Percentiles rank a stretch among this genome's conserved stretches.
phyloP scores from a whole-genome alignment of 1,139 yeast species.

The Scheffersomyces illinoinensis region DNA sequence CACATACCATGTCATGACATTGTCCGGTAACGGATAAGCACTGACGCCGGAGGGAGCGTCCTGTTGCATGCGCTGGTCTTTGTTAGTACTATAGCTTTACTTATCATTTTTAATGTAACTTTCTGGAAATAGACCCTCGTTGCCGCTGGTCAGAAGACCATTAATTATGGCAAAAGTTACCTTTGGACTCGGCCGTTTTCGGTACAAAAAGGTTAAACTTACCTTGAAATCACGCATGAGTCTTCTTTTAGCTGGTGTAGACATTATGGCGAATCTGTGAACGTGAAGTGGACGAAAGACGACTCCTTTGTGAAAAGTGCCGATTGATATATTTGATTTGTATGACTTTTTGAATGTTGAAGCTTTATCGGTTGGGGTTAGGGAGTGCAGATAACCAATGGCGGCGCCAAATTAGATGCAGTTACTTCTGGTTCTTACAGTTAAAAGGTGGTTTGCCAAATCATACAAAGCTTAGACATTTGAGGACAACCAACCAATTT shows the following conservation, averaged over 20 bases:
- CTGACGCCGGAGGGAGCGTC: conserved; percentile 98
- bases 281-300: not conserved
- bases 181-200: not conserved
- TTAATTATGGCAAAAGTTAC: not conserved
- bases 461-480: too few species aligned
- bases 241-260: conserved; percentile 97
- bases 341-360: too few species aligned
- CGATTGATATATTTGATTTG: too few species aligned
- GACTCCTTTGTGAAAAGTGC: not conserved
- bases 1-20: conserved; percentile 83
- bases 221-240: conserved; percentile 97
- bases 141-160: not conserved
- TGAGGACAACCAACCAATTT: too few species aligned
- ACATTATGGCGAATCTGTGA: conserved; percentile 49
- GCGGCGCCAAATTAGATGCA: not conserved
- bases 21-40: conserved; percentile 95
- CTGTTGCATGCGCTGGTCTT: conserved; percentile 80
- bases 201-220: conserved; percentile 21
- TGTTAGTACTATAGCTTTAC: conserved; percentile 12
- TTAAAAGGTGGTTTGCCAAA: not conserved
- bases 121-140: not conserved
- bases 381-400: not conserved
- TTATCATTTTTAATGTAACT: too few species aligned
- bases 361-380: not conserved
- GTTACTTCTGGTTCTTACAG: not conserved